A percentile compares a stretch with the other conserved stretches of the same genome.
Evolutionary conservation across 1,139 yeast species (phyloP).

Genomic region (Hyphopichia wangnamkhiaoensis): DNA sequence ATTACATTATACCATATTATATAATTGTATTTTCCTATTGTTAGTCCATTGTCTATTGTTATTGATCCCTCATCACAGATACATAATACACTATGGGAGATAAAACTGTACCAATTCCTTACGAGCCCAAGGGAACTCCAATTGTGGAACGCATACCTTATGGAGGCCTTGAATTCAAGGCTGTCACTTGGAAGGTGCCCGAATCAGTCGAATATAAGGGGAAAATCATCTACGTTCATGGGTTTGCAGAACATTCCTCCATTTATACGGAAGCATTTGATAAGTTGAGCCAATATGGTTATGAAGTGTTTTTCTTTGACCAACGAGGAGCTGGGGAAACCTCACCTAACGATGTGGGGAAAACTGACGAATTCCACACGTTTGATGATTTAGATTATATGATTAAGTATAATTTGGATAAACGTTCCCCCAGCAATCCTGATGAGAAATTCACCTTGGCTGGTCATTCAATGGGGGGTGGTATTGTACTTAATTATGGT

Average conservation of each 20-base stretch:
- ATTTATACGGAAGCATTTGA: conserved; percentile 64
- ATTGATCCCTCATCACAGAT: no score
- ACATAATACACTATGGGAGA: conserved; percentile 10
- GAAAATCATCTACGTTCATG: conserved; percentile 69
- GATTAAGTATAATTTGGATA: conserved; percentile 37
- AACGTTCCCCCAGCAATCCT: conserved; percentile 14
- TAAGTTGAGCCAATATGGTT: conserved; percentile 58
- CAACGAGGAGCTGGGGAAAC: conserved; percentile 91
- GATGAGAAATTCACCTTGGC: conserved; percentile 55
- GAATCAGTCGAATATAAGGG: conserved; percentile 45
- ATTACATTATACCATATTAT: no score
- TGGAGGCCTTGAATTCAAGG: conserved; percentile 41
- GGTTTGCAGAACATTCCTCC: conserved; percentile 69
- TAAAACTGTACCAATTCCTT: conserved; percentile 27
- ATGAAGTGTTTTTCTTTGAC: conserved; percentile 75
- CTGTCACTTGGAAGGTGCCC: conserved; percentile 43
- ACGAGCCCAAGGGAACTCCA: conserved; percentile 35
- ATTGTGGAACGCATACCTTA: conserved; percentile 27
- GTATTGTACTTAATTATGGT: conserved; percentile 72
- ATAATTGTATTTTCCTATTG: no score
- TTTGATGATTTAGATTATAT: conserved; percentile 73
- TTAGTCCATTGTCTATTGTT: no score
- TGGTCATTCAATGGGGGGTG: conserved; percentile 99
- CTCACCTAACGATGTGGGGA: conserved; percentile 59
- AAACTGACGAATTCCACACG: conserved; percentile 63